Evolutionary conservation across 2,329 filamentous ascomycete genomes (phyloP).

Genomic region (Incumbomyces delicatus): DNA sequence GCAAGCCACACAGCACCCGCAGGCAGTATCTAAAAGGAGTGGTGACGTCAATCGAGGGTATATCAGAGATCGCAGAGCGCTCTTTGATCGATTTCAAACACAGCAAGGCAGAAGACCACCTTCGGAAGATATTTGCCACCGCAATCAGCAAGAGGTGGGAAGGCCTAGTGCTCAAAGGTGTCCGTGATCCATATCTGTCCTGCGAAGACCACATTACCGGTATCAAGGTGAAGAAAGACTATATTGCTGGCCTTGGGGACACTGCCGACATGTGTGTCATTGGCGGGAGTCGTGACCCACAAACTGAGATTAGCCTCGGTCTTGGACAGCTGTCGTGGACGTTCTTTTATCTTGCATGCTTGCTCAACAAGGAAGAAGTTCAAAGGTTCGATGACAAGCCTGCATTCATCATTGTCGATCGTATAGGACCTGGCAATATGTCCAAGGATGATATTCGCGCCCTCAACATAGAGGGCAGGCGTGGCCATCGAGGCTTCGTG

Average conservation of each 20-base stretch:
- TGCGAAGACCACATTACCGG: conserved; percentile 37
- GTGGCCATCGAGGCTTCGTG: conserved; percentile 32
- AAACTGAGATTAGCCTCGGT: conserved; percentile 48
- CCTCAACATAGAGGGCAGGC: conserved; percentile 40
- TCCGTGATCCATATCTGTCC: conserved; percentile 66
- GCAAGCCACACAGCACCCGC: conserved; percentile 33
- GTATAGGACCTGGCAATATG: conserved; percentile 43
- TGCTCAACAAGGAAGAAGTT: conserved; percentile 57
- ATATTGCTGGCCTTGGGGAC: conserved; percentile 66
- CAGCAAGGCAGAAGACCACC: conserved; percentile 39
- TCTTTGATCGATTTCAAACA: conserved; percentile 57
- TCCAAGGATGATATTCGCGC: conserved; percentile 42
- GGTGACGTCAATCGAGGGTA: conserved; percentile 47
- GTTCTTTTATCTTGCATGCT: conserved; percentile 68
- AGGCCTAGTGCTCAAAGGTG: conserved; percentile 70
- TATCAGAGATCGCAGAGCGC: conserved; percentile 57
- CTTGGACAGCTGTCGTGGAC: conserved; percentile 59
- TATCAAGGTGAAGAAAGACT: conserved; percentile 85
- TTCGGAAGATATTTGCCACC: conserved; percentile 57
- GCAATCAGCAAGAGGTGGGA: conserved; percentile 60
- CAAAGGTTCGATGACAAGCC: conserved; percentile 43
- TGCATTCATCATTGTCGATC: conserved; percentile 56
- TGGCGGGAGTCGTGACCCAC: conserved; percentile 61
- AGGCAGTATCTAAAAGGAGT: conserved; percentile 48
- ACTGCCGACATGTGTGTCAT: conserved; percentile 74